These are phyloP conservation scores for Torulaspora pretoriensis DNA, from an alignment of 1,139 yeast species.

Conservation along the genomic window DNA sequence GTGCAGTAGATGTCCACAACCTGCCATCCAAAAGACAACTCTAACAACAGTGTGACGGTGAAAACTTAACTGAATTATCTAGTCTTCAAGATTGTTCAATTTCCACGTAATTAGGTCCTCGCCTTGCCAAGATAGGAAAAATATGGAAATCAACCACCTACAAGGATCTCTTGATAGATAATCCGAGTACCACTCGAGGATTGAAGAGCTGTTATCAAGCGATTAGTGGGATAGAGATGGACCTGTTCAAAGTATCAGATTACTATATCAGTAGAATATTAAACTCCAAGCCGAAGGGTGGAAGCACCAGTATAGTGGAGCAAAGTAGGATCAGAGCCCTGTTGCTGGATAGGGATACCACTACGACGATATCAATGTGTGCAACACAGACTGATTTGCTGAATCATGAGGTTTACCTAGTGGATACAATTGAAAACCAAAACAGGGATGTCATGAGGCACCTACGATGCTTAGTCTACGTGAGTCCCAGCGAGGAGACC, in stretches of 20 bases:
- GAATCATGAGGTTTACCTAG: constrained; percentile 73
- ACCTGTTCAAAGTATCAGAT: constrained; percentile 49
- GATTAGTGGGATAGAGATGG: constrained; percentile 38
- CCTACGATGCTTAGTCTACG: constrained; percentile 72
- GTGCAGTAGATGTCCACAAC: background rate
- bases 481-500: constrained; percentile 68
- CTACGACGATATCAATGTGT: constrained; percentile 77
- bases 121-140: background rate
- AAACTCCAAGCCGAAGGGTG: constrained; percentile 29
- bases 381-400: constrained; percentile 83
- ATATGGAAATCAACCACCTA: background rate
- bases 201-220: background rate
- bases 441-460: constrained; percentile 74
- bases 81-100: background rate
- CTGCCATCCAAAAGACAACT: background rate
- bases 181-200: background rate
- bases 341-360: constrained; percentile 73
- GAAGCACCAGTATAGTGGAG: constrained; percentile 28
- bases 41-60: no score
- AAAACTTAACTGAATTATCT: background rate
- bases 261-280: constrained; percentile 48
- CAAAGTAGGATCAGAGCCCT: constrained; percentile 62
- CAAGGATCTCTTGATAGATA: background rate
- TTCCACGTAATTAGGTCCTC: background rate
- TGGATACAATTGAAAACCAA: constrained; percentile 66